A percentile compares a stretch with the other conserved stretches of the same genome.
phyloP scores from a whole-genome alignment of 2,329 filamentous ascomycete genomes.

The Sclerotinia borealis region DNA sequence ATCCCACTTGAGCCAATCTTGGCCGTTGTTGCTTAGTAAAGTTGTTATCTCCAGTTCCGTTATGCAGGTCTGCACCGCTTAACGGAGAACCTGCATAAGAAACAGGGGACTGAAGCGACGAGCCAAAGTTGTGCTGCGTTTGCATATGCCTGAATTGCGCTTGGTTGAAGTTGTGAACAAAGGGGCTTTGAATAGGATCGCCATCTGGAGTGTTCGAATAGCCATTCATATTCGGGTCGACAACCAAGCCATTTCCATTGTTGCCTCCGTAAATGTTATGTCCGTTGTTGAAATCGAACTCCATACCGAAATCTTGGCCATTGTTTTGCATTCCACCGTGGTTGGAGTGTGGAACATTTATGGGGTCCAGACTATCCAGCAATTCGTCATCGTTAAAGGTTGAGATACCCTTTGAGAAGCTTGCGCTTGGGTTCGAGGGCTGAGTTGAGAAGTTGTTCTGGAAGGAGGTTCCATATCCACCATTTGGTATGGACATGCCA shows the following conservation, averaged over 20 bases:
- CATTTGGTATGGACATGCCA: conserved; percentile 42
- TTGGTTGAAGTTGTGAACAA: conserved; percentile 71
- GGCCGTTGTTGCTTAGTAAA: conserved; percentile 53
- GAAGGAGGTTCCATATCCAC: conserved; percentile 49
- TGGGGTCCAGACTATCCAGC: conserved; percentile 62
- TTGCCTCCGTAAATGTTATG: conserved; percentile 49
- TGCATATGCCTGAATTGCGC: conserved; percentile 68
- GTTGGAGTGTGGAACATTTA: conserved; percentile 24
- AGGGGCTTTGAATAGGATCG: conserved; percentile 86
- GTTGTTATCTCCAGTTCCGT: conserved; percentile 39
- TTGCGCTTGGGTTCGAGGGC: conserved; percentile 52
- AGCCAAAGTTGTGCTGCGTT: conserved; percentile 49
- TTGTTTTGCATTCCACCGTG: conserved; percentile 47
- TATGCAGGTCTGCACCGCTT: conserved; percentile 43
- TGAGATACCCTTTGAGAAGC: conserved; percentile 71
- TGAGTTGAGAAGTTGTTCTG: conserved; percentile 53
- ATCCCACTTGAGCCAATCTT: conserved; percentile 56
- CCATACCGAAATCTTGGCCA: conserved; percentile 51
- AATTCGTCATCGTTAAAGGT: conserved; percentile 85
- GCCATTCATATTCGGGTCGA: conserved; percentile 63
- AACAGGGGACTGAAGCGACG: conserved; percentile 47
- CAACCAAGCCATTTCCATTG: conserved; percentile 51
- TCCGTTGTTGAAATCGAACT: conserved; percentile 52
- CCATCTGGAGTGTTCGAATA: conserved; percentile 91
- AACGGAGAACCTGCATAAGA: conserved; percentile 47